These are phyloP conservation scores for Salvia splendens DNA, from an alignment of 257 asterid species.

Conservation along the genomic window DNA sequence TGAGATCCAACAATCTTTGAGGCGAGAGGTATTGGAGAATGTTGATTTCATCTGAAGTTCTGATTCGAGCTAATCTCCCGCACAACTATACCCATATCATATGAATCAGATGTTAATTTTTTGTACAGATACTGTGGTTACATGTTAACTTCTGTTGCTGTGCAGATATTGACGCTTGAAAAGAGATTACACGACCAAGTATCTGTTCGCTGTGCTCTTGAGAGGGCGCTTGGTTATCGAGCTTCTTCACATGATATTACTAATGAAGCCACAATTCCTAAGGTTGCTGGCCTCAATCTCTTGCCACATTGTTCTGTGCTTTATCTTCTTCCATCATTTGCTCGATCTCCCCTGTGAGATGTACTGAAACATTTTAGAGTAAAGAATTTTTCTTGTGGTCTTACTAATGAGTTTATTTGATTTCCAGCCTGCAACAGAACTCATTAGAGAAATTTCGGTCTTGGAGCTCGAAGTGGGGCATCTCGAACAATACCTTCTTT, in stretches of 20 bases:
- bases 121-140: conserved; percentile 1
- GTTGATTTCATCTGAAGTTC: conserved; percentile 17
- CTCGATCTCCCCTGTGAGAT: neutral
- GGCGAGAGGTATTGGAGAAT: conserved; percentile 67
- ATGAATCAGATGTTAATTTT: neutral
- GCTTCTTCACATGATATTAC: conserved; percentile 47
- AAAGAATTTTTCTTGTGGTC: neutral
- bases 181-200: conserved; percentile 82
- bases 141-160: neutral
- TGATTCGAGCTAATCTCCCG: neutral
- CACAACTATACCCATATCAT: neutral
- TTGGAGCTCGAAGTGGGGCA: conserved; percentile 92
- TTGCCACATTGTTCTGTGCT: neutral
- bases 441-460: conserved; percentile 83
- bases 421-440: conserved; percentile 89
- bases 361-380: neutral
- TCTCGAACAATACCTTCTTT: conserved; percentile 94
- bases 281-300: conserved; percentile 43
- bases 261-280: conserved; percentile 59
- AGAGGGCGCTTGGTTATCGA: conserved; percentile 82
- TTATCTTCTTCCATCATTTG: neutral
- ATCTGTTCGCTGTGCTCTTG: conserved; percentile 78
- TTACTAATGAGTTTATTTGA: conserved; percentile 7
- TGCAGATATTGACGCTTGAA: conserved; percentile 77
- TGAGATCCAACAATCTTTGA: conserved; percentile 66